Evolutionary conservation across 192 early-diverging fungal species (phyloP), one percentile per base, ranked within the genome.

Genomic region (Thamnidium elegans): DNA sequence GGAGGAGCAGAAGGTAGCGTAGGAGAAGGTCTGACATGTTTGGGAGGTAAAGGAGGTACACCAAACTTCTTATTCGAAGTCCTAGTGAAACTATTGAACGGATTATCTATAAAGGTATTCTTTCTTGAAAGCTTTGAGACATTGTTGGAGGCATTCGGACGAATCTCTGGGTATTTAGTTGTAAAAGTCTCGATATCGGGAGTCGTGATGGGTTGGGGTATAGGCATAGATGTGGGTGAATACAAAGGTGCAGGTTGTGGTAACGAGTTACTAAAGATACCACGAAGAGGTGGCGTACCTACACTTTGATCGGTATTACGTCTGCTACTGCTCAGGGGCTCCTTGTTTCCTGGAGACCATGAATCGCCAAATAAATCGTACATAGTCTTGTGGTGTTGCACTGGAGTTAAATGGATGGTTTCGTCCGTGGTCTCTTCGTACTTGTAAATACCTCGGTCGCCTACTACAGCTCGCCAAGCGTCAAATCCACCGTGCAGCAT

Each of bases 401-500:
- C 60, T 47, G 60, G 48, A 14, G 6, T 14, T 39, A 59, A 44
- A n/a, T 31, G 3, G 2, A 11, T 1, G 9, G 13, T 13, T 10
- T 13, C 9, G n/a, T 59, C 42, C 5, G 58, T 23, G 8, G 15
- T 58, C 3, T 36, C 36, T 3, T 14, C 13, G 15, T 45, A 69
- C 14, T 56, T 23, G 55, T 61, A 71, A 26, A 87, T 75, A 39
- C 81, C 82, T 11, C 65, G 63, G 31, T 76, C 73, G 6, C 81
- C 81, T 36, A 86, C 63, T 14, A 72, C 79, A 0, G 70, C 58
- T 19, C 66, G 64, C 95, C 95, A 97, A 2, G 81, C 90, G 36
- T 84, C 75, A 75, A 92, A 93, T 0, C 95, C 95, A 13, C 95
- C 95, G 7, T 76, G 55, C 8, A 97, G 68, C 26, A 97, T 68